Base-by-base conservation (phyloP, 73 alveolate species). In the Paramecium sexaurelia region DNA sequence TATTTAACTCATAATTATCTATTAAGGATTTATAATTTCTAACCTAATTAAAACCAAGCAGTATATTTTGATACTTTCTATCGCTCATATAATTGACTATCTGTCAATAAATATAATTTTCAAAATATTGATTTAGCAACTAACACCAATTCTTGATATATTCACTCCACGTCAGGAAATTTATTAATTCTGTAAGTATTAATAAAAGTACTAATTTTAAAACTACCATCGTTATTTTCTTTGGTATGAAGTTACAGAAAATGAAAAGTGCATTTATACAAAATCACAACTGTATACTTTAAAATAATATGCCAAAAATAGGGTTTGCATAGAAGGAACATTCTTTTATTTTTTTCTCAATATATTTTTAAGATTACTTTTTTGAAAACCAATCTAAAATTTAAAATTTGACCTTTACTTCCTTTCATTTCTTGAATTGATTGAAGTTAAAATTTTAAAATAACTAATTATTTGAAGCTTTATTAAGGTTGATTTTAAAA, bases 261-360 rank as follows among this genome's bases (percentile, higher is more conserved):
- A 78, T 10, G 68, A 41, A 75, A 78, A 78, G 3, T 73, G 90
- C 90, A 78, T 78, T 22, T 37, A 78, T 45, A 41, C 90, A 78
- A 78, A 78, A 40, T 41, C 90, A 9, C 75, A 37, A 45, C 39
- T 78, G 10, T 78, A 78, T 78, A 41, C 90, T n/a, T 41, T 7
- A 41, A 61, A 78, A 78, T 19, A 8, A 22, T 0, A 29, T 19
- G 10, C 41, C 90, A 78, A 78, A 78, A 6, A 1, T 41, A 7
- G 68, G 71, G 20, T 78, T 78, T 20, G 43, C 41, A 78, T 78
- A n/a, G n/a, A n/a, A n/a, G n/a, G n/a, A n/a, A n/a, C n/a, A n/a
- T 75, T 45, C 90, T 78, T 5, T 78, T 75, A 29, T 78, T 78
- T 78, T 75, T 78, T 40, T n/a, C n/a, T n/a, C n/a, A n/a, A n/a